Base-by-base conservation (phyloP, 2,329 filamentous ascomycete genomes). In the Clarireedia hainanense region DNA sequence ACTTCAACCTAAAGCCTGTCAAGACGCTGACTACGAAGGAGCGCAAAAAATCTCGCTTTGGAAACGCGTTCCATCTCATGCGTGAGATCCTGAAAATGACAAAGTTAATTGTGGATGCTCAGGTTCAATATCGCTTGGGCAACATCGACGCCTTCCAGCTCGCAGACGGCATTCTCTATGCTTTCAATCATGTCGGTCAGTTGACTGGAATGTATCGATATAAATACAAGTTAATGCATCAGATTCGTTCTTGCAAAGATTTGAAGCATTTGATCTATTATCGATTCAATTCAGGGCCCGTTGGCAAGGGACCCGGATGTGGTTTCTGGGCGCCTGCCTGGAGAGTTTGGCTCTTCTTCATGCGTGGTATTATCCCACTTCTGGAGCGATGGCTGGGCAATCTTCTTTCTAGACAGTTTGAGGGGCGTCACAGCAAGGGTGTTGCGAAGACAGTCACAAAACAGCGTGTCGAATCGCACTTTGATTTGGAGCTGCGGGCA, bases 141-240 rank as follows among this genome's bases (percentile, higher is more conserved):
- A 99, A 99, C 67, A 97, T 99, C 61, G 94, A 99, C 72, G 94
- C 95, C 39, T 99, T 99, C 77, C 94, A 99, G 72, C 84, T 99
- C 62, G 94, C 94, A 3, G 94, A 99, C 71, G 94, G 94, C 71
- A 99, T 99, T 56, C 78, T 97, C n/a, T 99, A 99, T 66, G 95
- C 94, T 17, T 99, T 99, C 76, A 99, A 99, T 74, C 94, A 99
- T 65, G 94, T 99, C 56, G 94, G 94, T 60, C 95, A 99, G 72
- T 78, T 99, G 59, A 99, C 94, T 15, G 94, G 94, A 70, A 99
- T 99, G 94, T 99, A 99, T 74, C 88, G 94, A 59, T 99, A 99
- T 81, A 99, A 99, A 79, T 99, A 99, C 78, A 99, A 99, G 79
- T 80, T 99, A 56, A 99, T 99, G 94, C 94, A 99, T 71, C 94